A percentile compares a stretch with the other conserved stretches of the same genome.
These are phyloP conservation scores for Botrytis paeoniae DNA, from an alignment of 2,329 filamentous ascomycete genomes.

Conservation along the genomic window DNA sequence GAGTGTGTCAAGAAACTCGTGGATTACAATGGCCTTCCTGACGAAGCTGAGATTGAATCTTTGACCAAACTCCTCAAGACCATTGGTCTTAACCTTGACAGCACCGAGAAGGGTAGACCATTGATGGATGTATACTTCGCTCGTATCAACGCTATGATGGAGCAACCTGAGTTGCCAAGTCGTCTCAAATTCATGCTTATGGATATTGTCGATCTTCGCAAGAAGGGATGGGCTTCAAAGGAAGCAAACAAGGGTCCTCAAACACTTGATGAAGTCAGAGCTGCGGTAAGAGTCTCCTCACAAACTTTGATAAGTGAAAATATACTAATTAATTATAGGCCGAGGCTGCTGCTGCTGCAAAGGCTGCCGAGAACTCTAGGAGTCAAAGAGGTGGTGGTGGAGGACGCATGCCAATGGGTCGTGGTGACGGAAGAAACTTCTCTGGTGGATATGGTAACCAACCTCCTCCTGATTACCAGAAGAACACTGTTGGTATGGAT, in stretches of 20 bases:
- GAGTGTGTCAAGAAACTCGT: slow-evolving; percentile 97
- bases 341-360: slow-evolving; percentile 74
- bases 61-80: slow-evolving; percentile 89
- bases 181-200: slow-evolving; percentile 95
- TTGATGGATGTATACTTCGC: slow-evolving; percentile 95
- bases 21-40: slow-evolving; percentile 88
- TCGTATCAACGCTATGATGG: slow-evolving; percentile 79
- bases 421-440: slow-evolving; percentile 84
- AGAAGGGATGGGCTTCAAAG: slow-evolving; percentile 77
- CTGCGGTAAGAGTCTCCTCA: slow-evolving; percentile 54
- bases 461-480: slow-evolving; percentile 65
- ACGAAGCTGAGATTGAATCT: slow-evolving; percentile 95
- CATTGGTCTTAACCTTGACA: slow-evolving; percentile 83
- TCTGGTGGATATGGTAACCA: slow-evolving; percentile 68
- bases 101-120: slow-evolving; percentile 73
- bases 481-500: slow-evolving; percentile 85
- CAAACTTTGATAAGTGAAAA: background rate
- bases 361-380: slow-evolving; percentile 70
- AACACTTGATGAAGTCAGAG: slow-evolving; percentile 89
- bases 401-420: slow-evolving; percentile 70
- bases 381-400: slow-evolving; percentile 61
- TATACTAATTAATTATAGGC: slow-evolving; percentile 43
- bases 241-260: slow-evolving; percentile 92
- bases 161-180: slow-evolving; percentile 77
- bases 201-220: slow-evolving; percentile 85